Percentiles rank a stretch among this genome's conserved stretches.
phyloP scores from a whole-genome alignment of 2,329 filamentous ascomycete genomes.

The Penicillium sp. region DNA sequence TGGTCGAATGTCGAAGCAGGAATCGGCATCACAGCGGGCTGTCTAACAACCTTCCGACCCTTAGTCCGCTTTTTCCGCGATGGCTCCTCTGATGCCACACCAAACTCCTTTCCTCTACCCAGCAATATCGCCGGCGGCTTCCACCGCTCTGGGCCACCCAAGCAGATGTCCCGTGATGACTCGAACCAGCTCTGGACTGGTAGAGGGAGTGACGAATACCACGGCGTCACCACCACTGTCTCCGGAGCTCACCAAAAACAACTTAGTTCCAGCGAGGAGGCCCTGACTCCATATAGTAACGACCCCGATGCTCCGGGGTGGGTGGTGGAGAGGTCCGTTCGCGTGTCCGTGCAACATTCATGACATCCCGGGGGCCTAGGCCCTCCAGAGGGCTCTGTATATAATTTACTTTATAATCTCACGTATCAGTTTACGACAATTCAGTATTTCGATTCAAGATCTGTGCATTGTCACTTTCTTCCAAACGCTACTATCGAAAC shows the following conservation, averaged over 20 bases:
- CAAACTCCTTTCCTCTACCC: slow-evolving; percentile 21
- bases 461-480: neutral
- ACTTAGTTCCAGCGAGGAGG: slow-evolving; percentile 24
- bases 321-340: slow-evolving; percentile 23
- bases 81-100: slow-evolving; percentile 17
- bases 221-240: slow-evolving; percentile 26
- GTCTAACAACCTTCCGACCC: slow-evolving; percentile 43
- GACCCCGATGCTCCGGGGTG: slow-evolving; percentile 2
- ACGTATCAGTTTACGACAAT: neutral
- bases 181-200: slow-evolving; percentile 20
- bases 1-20: slow-evolving; percentile 35
- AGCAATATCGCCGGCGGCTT: slow-evolving; percentile 12
- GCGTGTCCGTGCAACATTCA: slow-evolving; percentile 20
- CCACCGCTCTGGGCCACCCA: slow-evolving; percentile 12
- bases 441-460: neutral
- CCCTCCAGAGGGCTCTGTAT: too few species aligned
- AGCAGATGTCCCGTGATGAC: slow-evolving; percentile 6
- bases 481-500: neutral
- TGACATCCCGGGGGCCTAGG: neutral
- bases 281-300: slow-evolving; percentile 12
- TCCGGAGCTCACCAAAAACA: slow-evolving; percentile 13
- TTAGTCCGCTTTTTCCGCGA: slow-evolving; percentile 39
- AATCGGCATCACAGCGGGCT: slow-evolving; percentile 40
- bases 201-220: slow-evolving; percentile 18
- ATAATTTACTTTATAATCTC: neutral